A percentile compares a stretch with the other conserved stretches of the same genome.
phyloP scores from a whole-genome alignment of 352 stramenopile species.

The Pythium volutum region DNA sequence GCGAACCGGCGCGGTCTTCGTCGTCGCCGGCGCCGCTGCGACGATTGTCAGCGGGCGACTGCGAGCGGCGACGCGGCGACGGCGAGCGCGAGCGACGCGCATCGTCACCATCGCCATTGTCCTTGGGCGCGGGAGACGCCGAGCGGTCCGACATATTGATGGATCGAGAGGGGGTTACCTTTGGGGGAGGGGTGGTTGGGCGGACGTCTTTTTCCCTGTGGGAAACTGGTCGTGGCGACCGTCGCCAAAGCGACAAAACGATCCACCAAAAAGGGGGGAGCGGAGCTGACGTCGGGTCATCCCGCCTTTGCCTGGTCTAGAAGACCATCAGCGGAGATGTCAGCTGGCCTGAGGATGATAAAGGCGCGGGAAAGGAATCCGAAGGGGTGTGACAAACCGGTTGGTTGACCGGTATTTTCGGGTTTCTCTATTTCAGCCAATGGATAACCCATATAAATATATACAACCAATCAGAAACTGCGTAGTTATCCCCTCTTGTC shows the following conservation, averaged over 20 bases:
- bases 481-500: background rate
- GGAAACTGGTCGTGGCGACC: constrained; percentile 22
- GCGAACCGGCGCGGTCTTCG: background rate
- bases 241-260: constrained; percentile 17
- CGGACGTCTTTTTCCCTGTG: constrained; percentile 3
- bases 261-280: constrained; percentile 1
- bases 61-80: constrained; percentile 34
- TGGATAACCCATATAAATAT: background rate
- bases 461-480: constrained; percentile 12
- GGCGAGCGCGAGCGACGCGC: constrained; percentile 24
- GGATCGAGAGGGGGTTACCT: background rate
- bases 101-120: constrained; percentile 21
- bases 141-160: constrained; percentile 33
- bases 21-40: constrained; percentile 6
- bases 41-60: constrained; percentile 31
- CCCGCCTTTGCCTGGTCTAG: constrained; percentile 1
- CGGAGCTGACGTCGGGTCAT: constrained; percentile 19
- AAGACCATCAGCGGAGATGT: constrained; percentile 17
- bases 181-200: too few species aligned
- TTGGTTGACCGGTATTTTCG: constrained; percentile 13
- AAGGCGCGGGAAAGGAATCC: background rate
- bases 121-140: constrained; percentile 24
- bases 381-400: constrained; percentile 7
- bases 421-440: constrained; percentile 4
- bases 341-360: constrained; percentile 6